Evolutionary conservation across 495 filamentous ascomycete genomes (phyloP), one percentile per base, ranked within the genome.

Genomic region (Aspergillus egyptiacus): DNA sequence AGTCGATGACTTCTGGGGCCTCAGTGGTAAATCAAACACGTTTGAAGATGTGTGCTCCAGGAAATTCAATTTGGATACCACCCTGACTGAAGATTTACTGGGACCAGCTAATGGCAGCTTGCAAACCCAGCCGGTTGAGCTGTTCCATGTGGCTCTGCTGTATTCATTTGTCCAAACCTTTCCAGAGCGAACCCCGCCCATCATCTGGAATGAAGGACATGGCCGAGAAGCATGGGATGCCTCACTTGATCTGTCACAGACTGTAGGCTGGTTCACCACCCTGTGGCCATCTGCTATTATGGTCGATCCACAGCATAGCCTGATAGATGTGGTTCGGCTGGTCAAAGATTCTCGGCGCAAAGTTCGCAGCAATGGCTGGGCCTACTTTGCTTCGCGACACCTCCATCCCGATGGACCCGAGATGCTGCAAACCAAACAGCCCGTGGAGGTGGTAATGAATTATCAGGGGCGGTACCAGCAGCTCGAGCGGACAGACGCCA

Each of bases 191-290:
- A 36, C 59, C 0, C 47, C 64, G 0, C 77, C 78, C 1, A 75
- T 75, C 1, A 56, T 82, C 2, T 66, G 54, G 25, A 60, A 31
- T 11, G 74, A 77, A 55, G 69, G 63, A n/a, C 74, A 78, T 50
- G 74, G 75, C 2, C 65, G 75, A 5, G 72, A 76, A 40, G 34
- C 67, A 2, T 69, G 57, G 51, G 61, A 66, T 22, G 0, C 42
- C 1, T 35, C 28, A 2, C 47, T 76, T 18, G 71, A 78, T 56
- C 28, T 77, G 7, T 68, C 72, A 2, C 56, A 58, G 3, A 77
- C 74, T 8, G 63, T 77, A 5, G 75, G 75, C 5, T 78, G 75
- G 75, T 78, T 78, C 55, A 78, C 72, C 7, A 64, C 64, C 3
- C 58, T 72, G 23, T 56, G 43, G 27, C 68, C 70, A n/a, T n/a